Conservation (phyloP, 139 green algal genomes). For the Tetraselmis chui region DNA sequence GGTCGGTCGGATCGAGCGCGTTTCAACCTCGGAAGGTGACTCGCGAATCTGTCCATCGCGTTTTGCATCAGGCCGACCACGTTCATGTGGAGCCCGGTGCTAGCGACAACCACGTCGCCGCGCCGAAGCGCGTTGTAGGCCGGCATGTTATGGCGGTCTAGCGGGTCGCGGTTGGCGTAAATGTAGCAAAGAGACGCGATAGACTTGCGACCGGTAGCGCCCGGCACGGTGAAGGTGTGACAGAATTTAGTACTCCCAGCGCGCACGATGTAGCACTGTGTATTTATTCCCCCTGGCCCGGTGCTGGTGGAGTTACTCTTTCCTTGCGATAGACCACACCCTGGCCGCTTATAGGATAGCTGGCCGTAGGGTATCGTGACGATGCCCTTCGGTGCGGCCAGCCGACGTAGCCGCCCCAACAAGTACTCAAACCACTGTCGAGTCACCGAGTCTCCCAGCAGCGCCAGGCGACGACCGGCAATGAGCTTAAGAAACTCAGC, state of each 20-base stretch:
- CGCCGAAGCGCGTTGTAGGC: not conserved
- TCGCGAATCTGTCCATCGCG: not conserved
- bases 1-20: not conserved
- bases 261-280: not conserved
- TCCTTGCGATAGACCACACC: not conserved
- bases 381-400: not conserved
- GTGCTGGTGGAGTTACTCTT: not conserved
- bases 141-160: not conserved
- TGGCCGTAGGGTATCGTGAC: not conserved
- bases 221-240: not conserved
- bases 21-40: not conserved
- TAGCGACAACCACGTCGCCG: not conserved
- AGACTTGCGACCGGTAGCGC: not conserved
- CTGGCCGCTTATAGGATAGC: not conserved
- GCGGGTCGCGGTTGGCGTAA: not conserved
- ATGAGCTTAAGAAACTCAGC: not conserved
- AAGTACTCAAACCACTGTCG: not conserved
- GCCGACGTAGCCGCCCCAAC: not conserved
- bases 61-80: not conserved
- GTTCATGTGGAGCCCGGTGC: not conserved
- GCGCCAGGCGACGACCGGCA: not conserved
- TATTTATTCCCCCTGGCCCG: not conserved
- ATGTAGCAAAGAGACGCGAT: not conserved
- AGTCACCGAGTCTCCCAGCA: not conserved
- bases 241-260: not conserved